Base-by-base conservation (phyloP, 1,284 basidiomycete genomes). In the Megacollybia platyphylla region DNA sequence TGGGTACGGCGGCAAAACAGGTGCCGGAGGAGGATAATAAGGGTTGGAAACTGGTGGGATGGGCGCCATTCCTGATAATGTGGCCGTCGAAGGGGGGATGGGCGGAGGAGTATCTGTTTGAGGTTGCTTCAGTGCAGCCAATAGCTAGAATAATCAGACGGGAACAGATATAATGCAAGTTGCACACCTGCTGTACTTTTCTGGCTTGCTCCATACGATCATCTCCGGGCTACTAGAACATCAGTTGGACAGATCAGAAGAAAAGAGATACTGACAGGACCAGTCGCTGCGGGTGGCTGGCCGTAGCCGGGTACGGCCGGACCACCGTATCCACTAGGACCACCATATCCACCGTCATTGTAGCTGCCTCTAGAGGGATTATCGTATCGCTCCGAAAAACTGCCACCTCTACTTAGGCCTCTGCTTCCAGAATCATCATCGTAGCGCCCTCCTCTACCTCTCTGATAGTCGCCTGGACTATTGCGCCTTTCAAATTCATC, bases 161-260 rank as follows among this genome's bases (percentile, higher is more conserved):
- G 38, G 41, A 46, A 3, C 18, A 36, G 32, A 44, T 32, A 27
- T 8, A 34, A n/a, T 18, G 29, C 20, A 44, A 18, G n/a, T 2
- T 4, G 48, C 62, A 36, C 48, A 75, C 73, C 56, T 86, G 82
- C 52, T 88, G 85, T 2, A 88, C 85, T 58, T 76, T 84, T 44
- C 79, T 74, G 3, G 85, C 86, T 64, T 87, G 83, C 52, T 87
- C 85, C 20, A 88, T 63, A 18, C 84, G 79, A 43, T 87, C 82
- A 47, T 85, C 80, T 30, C 65, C 58, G 29, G 63, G 55, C 64
- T 66, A 46, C 52, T 40, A 51, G 34, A 28, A 29, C 5, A 37
- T 35, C 10, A 38, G 15, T 41, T 5, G 37, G 41, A 30, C 24
- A 13, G 7, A 36, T 30, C 15, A 17, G 43, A 17, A 43, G 7